Conservation (phyloP, 2,329 filamentous ascomycete genomes). For the Colletotrichum eleusines region DNA sequence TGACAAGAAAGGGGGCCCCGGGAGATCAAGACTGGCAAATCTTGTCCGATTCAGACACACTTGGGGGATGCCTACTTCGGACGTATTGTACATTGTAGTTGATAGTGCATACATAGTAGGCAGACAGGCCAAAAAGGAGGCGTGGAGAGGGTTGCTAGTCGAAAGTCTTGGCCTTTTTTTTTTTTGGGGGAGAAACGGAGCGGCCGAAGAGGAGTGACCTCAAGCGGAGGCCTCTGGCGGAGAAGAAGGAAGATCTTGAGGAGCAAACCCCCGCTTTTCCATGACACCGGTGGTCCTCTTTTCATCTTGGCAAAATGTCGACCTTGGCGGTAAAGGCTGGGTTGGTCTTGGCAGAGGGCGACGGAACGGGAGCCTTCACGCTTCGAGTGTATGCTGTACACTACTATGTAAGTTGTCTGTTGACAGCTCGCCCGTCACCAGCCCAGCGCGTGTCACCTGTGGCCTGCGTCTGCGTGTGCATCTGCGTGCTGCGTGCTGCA, state of each 20-base stretch:
- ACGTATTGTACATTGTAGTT: too few species aligned
- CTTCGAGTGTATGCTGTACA: background rate
- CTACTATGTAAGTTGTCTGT: background rate
- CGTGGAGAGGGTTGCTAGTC: constrained; percentile 2
- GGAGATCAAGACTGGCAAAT: background rate
- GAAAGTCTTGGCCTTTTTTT: constrained; percentile 12
- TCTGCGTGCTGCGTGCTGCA: constrained; percentile 21
- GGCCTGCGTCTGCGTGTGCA: background rate
- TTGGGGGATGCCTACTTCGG: too few species aligned
- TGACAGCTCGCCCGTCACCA: constrained; percentile 1
- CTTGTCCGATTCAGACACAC: too few species aligned
- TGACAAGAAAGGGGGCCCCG: constrained; percentile 8
- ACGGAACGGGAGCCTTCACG: background rate
- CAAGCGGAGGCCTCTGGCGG: constrained; percentile 41
- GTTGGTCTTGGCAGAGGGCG: constrained; percentile 5
- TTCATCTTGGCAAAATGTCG: constrained; percentile 26
- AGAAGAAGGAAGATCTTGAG: constrained; percentile 35
- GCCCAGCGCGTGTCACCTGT: constrained; percentile 11
- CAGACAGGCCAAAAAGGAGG: background rate
- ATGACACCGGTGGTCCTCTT: constrained; percentile 29
- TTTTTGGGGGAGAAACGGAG: constrained; percentile 28
- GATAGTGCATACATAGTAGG: too few species aligned
- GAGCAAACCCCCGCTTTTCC: constrained; percentile 25
- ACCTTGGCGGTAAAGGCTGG: constrained; percentile 29
- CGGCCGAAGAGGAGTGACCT: constrained; percentile 31